Percentiles rank a stretch among this genome's conserved stretches.
Evolutionary conservation across 2,329 filamentous ascomycete genomes (phyloP).

Genomic region (Xylaria sp.): DNA sequence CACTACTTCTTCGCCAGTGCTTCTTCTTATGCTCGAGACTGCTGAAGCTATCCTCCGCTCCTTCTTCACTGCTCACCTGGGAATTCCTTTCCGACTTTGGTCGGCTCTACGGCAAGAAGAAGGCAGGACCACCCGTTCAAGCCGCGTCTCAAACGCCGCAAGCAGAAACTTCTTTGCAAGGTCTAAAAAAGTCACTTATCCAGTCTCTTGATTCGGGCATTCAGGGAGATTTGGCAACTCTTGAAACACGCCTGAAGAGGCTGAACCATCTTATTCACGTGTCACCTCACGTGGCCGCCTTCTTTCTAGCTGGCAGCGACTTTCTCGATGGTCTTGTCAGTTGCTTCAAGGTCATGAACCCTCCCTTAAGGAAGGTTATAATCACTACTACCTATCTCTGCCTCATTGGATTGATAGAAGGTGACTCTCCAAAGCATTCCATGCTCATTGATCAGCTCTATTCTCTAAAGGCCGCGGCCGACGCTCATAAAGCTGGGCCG

Average conservation of each 20-base stretch:
- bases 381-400: constrained; percentile 81
- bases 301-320: constrained; percentile 87
- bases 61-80: constrained; percentile 68
- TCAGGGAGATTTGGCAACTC: constrained; percentile 63
- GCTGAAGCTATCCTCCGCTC: constrained; percentile 58
- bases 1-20: constrained; percentile 68
- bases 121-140: constrained; percentile 62
- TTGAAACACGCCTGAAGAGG: constrained; percentile 65
- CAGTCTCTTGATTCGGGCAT: constrained; percentile 71
- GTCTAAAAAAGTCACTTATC: constrained; percentile 71
- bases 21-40: constrained; percentile 73
- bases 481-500: constrained; percentile 68
- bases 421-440: constrained; percentile 75
- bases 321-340: constrained; percentile 80
- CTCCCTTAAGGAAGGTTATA: constrained; percentile 72
- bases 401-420: constrained; percentile 75
- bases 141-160: constrained; percentile 65
- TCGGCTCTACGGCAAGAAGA: constrained; percentile 73
- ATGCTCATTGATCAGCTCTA: constrained; percentile 86
- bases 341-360: constrained; percentile 73
- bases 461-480: constrained; percentile 77
- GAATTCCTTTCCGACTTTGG: constrained; percentile 75
- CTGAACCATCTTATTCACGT: constrained; percentile 73
- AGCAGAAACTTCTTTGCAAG: constrained; percentile 65
- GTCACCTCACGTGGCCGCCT: constrained; percentile 66